phyloP scores from a whole-genome alignment of 2,329 filamentous ascomycete species.

The Keithomyces neogunnii region DNA sequence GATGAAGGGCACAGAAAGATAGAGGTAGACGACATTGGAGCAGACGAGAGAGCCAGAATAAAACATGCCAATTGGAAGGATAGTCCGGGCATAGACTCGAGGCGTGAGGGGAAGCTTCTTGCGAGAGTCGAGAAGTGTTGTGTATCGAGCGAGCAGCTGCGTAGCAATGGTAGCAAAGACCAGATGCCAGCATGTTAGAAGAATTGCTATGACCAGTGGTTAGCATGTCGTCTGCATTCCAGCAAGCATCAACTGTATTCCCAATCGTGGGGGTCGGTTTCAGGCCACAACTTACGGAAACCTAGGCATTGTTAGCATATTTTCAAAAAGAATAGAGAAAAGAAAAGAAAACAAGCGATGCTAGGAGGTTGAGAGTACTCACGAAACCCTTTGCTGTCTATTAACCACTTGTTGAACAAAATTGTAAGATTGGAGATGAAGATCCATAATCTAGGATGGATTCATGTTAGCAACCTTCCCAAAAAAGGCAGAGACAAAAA shows the following conservation, averaged over 20 bases:
- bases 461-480: not conserved
- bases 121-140: slow-evolving; percentile 53
- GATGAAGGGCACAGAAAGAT: slow-evolving; percentile 59
- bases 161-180: slow-evolving; percentile 58
- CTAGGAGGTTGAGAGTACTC: slow-evolving; percentile 6
- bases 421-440: slow-evolving; percentile 78
- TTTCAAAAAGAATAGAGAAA: not conserved
- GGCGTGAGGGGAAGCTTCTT: slow-evolving; percentile 53
- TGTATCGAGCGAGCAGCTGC: slow-evolving; percentile 56
- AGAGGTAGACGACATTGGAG: slow-evolving; percentile 60
- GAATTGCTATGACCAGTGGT: slow-evolving; percentile 30
- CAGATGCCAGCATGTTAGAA: slow-evolving; percentile 62
- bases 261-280: not conserved
- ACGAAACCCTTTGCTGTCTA: slow-evolving; percentile 38
- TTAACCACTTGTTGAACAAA: slow-evolving; percentile 86
- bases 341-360: no score
- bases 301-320: not conserved
- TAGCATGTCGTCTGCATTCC: not conserved
- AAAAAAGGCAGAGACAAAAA: not conserved
- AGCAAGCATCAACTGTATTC: not conserved
- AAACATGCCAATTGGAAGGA: slow-evolving; percentile 58
- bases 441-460: slow-evolving; percentile 59
- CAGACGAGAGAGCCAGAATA: slow-evolving; percentile 59
- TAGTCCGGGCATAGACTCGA: slow-evolving; percentile 51
- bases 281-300: slow-evolving; percentile 4